Base-by-base conservation (phyloP, 1,284 basidiomycete species). In the Ganoderma lingzhi region DNA sequence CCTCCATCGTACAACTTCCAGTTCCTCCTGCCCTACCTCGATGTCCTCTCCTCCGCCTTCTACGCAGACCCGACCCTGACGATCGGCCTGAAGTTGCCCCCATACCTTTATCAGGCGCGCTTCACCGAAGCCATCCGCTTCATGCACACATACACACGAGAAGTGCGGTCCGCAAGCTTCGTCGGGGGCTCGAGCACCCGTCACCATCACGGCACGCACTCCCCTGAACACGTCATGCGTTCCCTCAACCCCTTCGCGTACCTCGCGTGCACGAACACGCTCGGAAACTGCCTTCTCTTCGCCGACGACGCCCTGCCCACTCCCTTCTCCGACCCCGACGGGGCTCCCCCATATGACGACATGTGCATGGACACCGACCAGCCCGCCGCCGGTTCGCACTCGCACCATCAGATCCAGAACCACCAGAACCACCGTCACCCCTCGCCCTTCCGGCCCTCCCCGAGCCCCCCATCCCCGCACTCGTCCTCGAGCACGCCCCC, bases 71-170 rank as follows among this genome's bases (percentile, higher is more conserved):
- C 78, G 3, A 84, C 84, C 0, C 80, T 94, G 39, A 87, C 90
- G 2, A 82, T 95, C 65, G 94, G 94, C 8, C 82, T 95, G 65
- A 95, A 95, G 78, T 85, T 95, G 45, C 90, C 94, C 0, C 94
- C 93, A n/a, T 95, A 91, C 76, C 85, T 90, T 30, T 87, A 88
- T 74, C 78, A 81, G 41, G 85, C 85, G 14, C 92, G 93, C 75
- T 92, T 93, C 75, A 78, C 78, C 10, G 85, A 86, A 12, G 81
- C 91, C 68, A 73, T 94, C 32, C 76, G 81, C 19, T 80, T 78
- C 71, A 70, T 90, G 71, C 78, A 80, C 61, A 69, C 75, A 64
- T 75, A 84, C 77, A 77, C 80, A 68, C 65, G 75, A 28, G 67
- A 76, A 70, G 41, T 78, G 4, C 78, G 84, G 72, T 65, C 71